phyloP scores from a whole-genome alignment of 2,329 filamentous ascomycete species.

The Lachnellula subtilissima region DNA sequence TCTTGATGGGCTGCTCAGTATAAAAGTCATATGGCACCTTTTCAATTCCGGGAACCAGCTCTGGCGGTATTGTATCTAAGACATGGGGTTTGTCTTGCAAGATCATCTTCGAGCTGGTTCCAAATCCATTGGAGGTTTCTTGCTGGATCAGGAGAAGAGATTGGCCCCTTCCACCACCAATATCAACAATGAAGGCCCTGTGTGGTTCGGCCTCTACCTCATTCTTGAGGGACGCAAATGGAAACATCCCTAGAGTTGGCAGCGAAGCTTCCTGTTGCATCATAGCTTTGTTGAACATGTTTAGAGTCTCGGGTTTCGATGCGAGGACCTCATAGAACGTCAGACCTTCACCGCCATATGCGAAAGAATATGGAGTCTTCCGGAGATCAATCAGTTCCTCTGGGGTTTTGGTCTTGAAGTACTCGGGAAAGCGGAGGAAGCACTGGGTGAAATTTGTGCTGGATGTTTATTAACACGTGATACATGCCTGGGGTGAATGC shows the following conservation, averaged over 20 bases:
- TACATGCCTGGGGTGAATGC: not conserved
- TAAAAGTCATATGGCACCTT: conserved; percentile 36
- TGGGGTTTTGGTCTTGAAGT: conserved; percentile 14
- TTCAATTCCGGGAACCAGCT: conserved; percentile 28
- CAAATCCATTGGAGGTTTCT: conserved; percentile 13
- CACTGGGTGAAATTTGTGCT: conserved; percentile 11
- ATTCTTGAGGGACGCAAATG: conserved; percentile 12
- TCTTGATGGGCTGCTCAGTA: conserved; percentile 36
- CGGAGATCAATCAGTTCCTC: conserved; percentile 14
- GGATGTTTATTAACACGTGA: not conserved
- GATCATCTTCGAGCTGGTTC: conserved; percentile 13
- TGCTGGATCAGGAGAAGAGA: conserved; percentile 27
- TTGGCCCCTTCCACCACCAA: conserved; percentile 22
- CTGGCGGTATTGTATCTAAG: conserved; percentile 1
- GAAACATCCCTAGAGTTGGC: conserved; percentile 20
- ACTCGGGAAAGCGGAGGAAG: conserved; percentile 9
- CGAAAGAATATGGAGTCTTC: conserved; percentile 18
- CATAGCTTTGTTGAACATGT: conserved; percentile 20
- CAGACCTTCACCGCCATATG: conserved; percentile 14
- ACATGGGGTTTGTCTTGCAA: conserved; percentile 30
- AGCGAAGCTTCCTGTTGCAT: conserved; percentile 12
- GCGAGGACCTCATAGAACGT: conserved; percentile 22
- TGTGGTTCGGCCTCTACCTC: conserved; percentile 24
- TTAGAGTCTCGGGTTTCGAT: conserved; percentile 7
- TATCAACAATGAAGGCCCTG: conserved; percentile 24